These are phyloP conservation scores for Diaporthe sp. DNA, from an alignment of 2,329 filamentous ascomycete species.

Conservation along the genomic window DNA sequence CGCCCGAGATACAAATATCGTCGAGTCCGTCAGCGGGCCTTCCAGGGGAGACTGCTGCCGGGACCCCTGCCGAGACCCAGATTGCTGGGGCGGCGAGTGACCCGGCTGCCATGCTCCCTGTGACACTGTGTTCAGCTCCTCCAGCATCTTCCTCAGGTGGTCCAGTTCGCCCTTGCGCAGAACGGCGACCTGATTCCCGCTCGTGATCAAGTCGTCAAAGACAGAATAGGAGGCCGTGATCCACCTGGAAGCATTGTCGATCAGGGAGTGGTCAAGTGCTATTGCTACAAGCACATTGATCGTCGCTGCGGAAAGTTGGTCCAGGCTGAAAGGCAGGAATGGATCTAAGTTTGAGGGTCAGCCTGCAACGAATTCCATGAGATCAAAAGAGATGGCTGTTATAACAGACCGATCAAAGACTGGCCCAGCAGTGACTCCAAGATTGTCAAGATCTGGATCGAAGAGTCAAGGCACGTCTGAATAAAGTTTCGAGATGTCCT, in stretches of 20 bases:
- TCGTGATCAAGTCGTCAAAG: slow-evolving; percentile 15
- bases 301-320: slow-evolving; percentile 16
- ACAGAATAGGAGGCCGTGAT: neutral
- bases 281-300: slow-evolving; percentile 15
- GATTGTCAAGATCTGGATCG: slow-evolving; percentile 46
- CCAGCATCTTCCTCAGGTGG: slow-evolving; percentile 16
- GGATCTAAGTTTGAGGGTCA: neutral
- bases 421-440: slow-evolving; percentile 48
- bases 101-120: neutral
- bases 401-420: slow-evolving; percentile 40
- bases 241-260: slow-evolving; percentile 14
- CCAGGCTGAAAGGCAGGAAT: slow-evolving; percentile 21
- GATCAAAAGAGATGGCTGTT: slow-evolving; percentile 7
- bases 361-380: neutral
- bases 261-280: slow-evolving; percentile 7
- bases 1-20: slow-evolving; percentile 3
- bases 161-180: slow-evolving; percentile 10
- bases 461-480: slow-evolving; percentile 20
- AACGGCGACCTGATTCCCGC: slow-evolving; percentile 8
- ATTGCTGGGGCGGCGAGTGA: neutral
- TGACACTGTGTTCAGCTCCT: slow-evolving; percentile 19
- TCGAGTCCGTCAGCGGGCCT: neutral
- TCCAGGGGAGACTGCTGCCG: slow-evolving; percentile 5
- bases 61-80: neutral
- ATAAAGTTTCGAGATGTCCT: slow-evolving; percentile 49